Conservation (phyloP, 164 flowering plant genomes). For the Kalanchoe fedtschenkoi region DNA sequence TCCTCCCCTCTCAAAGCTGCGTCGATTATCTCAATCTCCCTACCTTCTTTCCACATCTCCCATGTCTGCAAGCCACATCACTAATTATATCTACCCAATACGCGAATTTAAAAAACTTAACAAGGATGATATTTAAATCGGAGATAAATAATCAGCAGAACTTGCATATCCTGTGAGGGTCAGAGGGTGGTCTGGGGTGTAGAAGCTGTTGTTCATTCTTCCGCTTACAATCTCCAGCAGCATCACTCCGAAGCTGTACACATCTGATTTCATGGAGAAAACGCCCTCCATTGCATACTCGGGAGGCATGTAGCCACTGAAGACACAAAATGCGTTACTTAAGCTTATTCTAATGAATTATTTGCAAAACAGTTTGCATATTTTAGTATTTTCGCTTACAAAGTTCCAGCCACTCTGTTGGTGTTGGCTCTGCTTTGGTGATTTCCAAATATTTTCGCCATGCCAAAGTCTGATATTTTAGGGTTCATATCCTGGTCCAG, state of each 20-base stretch:
- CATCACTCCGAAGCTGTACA: conserved; percentile 24
- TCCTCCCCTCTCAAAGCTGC: background rate
- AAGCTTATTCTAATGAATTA: background rate
- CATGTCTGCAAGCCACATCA: conserved; percentile 13
- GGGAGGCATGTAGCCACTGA: conserved; percentile 24
- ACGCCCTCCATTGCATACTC: conserved; percentile 19
- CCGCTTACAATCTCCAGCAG: conserved; percentile 22
- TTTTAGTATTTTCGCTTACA: conserved; percentile 13
- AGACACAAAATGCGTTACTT: background rate
- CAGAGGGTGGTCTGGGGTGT: conserved; percentile 12
- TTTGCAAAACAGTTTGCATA: background rate
- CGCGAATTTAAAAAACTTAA: background rate
- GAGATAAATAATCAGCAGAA: background rate
- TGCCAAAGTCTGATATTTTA: conserved; percentile 30
- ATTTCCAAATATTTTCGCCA: conserved; percentile 22
- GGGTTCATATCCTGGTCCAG: conserved; percentile 24
- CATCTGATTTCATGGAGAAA: conserved; percentile 19
- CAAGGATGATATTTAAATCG: too few relatives aligned
- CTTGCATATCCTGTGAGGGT: conserved; percentile 24
- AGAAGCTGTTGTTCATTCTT: conserved; percentile 11
- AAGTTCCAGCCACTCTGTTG: conserved; percentile 23
- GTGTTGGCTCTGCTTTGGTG: conserved; percentile 21
- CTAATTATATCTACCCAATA: too few relatives aligned
- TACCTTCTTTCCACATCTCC: conserved; percentile 18
- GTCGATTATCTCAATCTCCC: conserved; percentile 16